Base-by-base conservation (phyloP, 2,329 filamentous ascomycete genomes). In the Curvularia verruculosa region DNA sequence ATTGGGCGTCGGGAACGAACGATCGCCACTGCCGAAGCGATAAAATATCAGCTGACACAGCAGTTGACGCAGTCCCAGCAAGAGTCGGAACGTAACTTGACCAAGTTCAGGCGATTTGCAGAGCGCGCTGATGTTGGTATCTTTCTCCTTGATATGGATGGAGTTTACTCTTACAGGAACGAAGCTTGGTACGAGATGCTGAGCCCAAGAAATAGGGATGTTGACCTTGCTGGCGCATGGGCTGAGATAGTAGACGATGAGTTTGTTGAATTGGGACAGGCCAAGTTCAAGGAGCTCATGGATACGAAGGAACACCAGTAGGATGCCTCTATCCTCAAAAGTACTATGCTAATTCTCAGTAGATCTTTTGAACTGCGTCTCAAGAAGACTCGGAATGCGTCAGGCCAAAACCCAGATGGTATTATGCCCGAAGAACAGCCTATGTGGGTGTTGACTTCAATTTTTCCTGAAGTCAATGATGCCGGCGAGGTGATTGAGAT, bases 61-160 rank as follows among this genome's bases (percentile, higher is more conserved):
- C 63, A 70, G 19, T 53, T 76, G 10, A 61, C 71, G 2, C 73
- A 67, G 12, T 65, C 63, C 2, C 60, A 68, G 15, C 56, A 68
- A 24, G 77, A 79, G 45, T 68, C 74, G 6, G 70, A 73, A 15
- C 54, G 64, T 4, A 71, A 65, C 18, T 61, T 71, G 31, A 66
- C 68, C 47, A 70, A 70, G 24, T 79, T 80, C 45, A 69, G 73
- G 29, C 65, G 75, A 5, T 76, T 80, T 61, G 77, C 78, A 3
- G 72, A 76, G 40, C 64, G 73, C 3, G 68, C 75, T 5, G 76
- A 78, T 3, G 67, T 79, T 6, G 78, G 73, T 1, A 80, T 81
- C 51, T 80, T 77, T 53, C 72, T 77, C 24, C 68, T 77, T 36
- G 69, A 71, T 12, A 57, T 69, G 13, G 57, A 72, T n/a, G 77